A percentile compares a stretch with the other conserved stretches of the same genome.
Evolutionary conservation across 225 moss, liverwort and hornwort genomes (phyloP).

Genomic region (Pleurozium schreberi): DNA sequence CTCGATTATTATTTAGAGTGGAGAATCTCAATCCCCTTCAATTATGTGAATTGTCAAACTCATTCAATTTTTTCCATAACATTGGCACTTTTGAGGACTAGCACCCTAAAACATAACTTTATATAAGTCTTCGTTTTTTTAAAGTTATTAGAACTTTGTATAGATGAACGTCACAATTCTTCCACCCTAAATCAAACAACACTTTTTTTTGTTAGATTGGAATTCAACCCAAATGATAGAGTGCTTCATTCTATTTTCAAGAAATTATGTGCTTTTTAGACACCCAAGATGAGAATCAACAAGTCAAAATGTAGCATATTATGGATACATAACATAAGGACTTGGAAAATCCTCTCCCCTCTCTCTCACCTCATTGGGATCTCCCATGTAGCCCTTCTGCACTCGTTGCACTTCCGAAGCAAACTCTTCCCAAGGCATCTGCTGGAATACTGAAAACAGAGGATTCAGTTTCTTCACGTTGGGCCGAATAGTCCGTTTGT

Average conservation of each 20-base stretch:
- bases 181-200: not conserved
- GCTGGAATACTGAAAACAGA: conserved; percentile 28
- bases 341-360: not conserved
- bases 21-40: not conserved
- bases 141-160: not conserved
- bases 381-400: conserved; percentile 73
- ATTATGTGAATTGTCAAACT: not conserved
- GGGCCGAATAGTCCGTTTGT: conserved; percentile 74
- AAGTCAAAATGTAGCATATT: not conserved
- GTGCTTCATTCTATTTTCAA: not conserved
- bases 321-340: not conserved
- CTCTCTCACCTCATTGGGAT: conserved; percentile 51
- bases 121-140: not conserved
- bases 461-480: conserved; percentile 49
- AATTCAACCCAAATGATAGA: not conserved
- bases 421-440: conserved; percentile 52
- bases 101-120: not conserved
- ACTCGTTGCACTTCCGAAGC: conserved; percentile 35
- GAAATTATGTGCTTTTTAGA: not conserved
- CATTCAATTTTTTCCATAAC: not conserved
- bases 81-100: not conserved
- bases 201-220: not conserved
- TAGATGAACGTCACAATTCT: not conserved
- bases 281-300: not conserved
- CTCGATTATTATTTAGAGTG: too few species aligned